Conservation (phyloP, 306 rosid species). For the Cucurbita moschata region DNA sequence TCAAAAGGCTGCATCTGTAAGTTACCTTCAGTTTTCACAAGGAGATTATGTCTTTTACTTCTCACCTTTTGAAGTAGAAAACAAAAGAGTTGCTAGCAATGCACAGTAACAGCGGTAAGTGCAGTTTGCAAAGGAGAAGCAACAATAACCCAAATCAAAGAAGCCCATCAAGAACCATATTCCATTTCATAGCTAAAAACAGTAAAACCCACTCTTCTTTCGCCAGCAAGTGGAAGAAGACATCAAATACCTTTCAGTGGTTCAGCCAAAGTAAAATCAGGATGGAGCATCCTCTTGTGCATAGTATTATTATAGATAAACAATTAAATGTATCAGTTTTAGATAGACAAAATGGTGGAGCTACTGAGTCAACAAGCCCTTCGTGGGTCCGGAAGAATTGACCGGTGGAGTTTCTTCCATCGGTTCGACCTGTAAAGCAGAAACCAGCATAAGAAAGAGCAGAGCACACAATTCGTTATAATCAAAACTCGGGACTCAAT, state of each 20-base stretch:
- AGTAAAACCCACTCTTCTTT: neutral
- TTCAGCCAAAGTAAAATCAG: neutral
- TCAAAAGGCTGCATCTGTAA: slow-evolving; percentile 10
- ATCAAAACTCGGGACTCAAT: neutral
- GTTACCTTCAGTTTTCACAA: neutral
- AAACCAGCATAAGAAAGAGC: slow-evolving; percentile 21
- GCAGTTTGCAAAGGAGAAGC: neutral
- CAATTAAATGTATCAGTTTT: neutral
- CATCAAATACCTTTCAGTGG: slow-evolving; percentile 8
- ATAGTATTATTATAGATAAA: slow-evolving; percentile 11
- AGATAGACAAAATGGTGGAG: slow-evolving; percentile 13
- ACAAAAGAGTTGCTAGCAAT: neutral
- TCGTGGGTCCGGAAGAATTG: slow-evolving; percentile 19
- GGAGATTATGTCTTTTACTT: neutral
- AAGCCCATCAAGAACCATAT: slow-evolving; percentile 12
- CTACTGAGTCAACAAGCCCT: slow-evolving; percentile 11
- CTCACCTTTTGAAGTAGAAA: neutral
- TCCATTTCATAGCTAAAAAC: slow-evolving; percentile 1
- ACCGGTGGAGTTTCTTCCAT: slow-evolving; percentile 13
- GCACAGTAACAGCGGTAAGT: neutral
- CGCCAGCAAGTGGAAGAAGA: neutral
- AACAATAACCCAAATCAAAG: neutral
- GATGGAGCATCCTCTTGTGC: slow-evolving; percentile 6
- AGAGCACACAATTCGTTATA: slow-evolving; percentile 8
- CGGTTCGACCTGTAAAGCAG: slow-evolving; percentile 31